Base-by-base conservation (phyloP, 148 eudicot species). In the Dianthus caryophyllus region DNA sequence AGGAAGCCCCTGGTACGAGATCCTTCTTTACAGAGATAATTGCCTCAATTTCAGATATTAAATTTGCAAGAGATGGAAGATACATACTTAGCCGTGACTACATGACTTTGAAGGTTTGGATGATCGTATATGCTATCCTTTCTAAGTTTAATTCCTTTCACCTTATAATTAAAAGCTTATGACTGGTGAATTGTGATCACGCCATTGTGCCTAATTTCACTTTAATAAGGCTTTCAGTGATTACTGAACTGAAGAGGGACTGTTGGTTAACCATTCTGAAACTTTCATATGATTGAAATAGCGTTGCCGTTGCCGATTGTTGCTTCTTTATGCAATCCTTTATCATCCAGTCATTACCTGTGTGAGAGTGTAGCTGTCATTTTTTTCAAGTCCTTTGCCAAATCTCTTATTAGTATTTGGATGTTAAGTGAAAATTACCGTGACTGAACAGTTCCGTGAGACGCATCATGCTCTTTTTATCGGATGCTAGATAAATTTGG, bases 21-120 rank as follows among this genome's bases (percentile, higher is more conserved):
- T 88, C 90, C 26, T 88, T 88, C 72, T 88, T 88, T 50, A 88
- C 90, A 1, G 94, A 88, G 73, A 88, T 88, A 59, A 85, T 88
- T 71, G 85, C 94, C 44, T 88, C 94, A 22, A 85, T 85, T 67
- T 88, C 94, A 53, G 90, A 88, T 79, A 77, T 88, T 44, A 88
- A 88, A 74, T 85, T 85, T 83, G 84, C 83, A 50, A 85, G 79
- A 73, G 86, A 85, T 75, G 90, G 94, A 57, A 83, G 90, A 78
- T 74, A 81, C 71, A 78, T 88, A 77, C 85, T 87, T 50, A 87
- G 92, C 65, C 89, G 92, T 68, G 92, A 84, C 66, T 87, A 84
- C 78, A 87, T 87, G 93, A 83, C 90, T 41, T 86, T 88, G 66
- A 88, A 85, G 90, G 90, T 86, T 44, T 56, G 75, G 30, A 36